phyloP scores from a whole-genome alignment of 306 rosid genomes.

The Luffa aegyptiaca region DNA sequence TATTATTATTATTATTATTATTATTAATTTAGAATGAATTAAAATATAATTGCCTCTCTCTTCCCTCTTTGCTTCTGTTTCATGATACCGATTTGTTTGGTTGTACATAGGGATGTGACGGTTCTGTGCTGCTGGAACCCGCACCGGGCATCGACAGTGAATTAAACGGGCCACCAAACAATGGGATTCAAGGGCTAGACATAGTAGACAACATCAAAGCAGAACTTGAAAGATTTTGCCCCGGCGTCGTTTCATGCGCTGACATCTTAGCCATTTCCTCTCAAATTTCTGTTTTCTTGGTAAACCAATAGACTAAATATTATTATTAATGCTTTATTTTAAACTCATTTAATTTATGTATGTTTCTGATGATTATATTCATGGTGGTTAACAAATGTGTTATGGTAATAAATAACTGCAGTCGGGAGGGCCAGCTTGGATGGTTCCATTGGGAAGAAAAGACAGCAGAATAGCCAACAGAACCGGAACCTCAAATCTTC shows the following conservation, averaged over 20 bases:
- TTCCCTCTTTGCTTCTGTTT: too few relatives aligned
- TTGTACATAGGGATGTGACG: constrained; percentile 57
- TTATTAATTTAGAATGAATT: too few relatives aligned
- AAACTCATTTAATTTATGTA: constrained; percentile 1
- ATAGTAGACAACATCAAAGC: constrained; percentile 58
- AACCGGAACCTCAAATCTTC: constrained; percentile 29
- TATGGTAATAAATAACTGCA: constrained; percentile 6
- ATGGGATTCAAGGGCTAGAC: constrained; percentile 35
- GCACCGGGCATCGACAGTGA: constrained; percentile 56
- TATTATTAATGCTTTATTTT: background rate
- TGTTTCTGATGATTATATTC: background rate
- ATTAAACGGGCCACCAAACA: constrained; percentile 41
- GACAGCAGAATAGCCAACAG: constrained; percentile 60
- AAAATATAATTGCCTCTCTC: background rate
- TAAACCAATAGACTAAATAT: background rate
- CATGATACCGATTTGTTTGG: background rate
- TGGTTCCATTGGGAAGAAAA: constrained; percentile 52
- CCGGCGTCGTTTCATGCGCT: constrained; percentile 63
- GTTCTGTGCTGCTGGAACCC: constrained; percentile 49
- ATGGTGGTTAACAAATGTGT: too few relatives aligned
- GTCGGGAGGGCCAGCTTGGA: constrained; percentile 60
- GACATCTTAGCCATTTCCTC: constrained; percentile 60
- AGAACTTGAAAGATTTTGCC: constrained; percentile 45
- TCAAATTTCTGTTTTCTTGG: constrained; percentile 55
- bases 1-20: too few relatives aligned